Conservation (phyloP, 1,139 yeast species). For the Suhomyces chickasaworum region DNA sequence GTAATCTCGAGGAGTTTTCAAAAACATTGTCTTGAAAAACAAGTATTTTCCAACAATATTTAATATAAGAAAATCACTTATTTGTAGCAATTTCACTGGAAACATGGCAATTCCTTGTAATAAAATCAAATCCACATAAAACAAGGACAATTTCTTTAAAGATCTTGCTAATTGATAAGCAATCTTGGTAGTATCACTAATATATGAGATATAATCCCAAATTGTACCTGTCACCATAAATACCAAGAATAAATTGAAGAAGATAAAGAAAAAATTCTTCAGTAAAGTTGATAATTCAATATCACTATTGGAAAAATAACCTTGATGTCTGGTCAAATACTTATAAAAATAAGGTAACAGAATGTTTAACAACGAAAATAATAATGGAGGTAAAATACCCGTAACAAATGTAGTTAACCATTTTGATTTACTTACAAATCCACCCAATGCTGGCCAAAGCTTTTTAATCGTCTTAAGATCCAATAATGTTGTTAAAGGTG, state of each 20-base stretch:
- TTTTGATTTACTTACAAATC: constrained; percentile 55
- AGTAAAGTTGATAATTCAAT: constrained; percentile 76
- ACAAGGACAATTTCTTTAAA: constrained; percentile 66
- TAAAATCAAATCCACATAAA: constrained; percentile 79
- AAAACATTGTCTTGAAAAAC: constrained; percentile 47
- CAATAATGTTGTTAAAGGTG: constrained; percentile 71
- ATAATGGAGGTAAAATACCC: constrained; percentile 48
- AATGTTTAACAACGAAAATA: constrained; percentile 70
- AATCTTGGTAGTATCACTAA: constrained; percentile 73
- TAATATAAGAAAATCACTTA: constrained; percentile 59
- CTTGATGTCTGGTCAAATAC: constrained; percentile 69
- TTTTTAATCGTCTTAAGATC: constrained; percentile 70
- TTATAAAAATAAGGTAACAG: constrained; percentile 76
- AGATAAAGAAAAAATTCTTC: constrained; percentile 81
- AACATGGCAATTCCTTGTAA: constrained; percentile 85
- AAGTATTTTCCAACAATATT: constrained; percentile 60
- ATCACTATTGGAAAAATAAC: constrained; percentile 77
- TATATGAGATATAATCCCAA: constrained; percentile 61
- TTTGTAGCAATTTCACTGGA: constrained; percentile 68
- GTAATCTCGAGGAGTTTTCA: constrained; percentile 58
- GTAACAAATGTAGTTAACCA: constrained; percentile 76
- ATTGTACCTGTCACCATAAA: constrained; percentile 82
- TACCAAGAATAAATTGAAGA: constrained; percentile 80
- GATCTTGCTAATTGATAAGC: constrained; percentile 79
- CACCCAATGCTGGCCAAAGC: constrained; percentile 74